Conservation (phyloP, 2,329 filamentous ascomycete genomes). For the Raffaelea ambrosiae region DNA sequence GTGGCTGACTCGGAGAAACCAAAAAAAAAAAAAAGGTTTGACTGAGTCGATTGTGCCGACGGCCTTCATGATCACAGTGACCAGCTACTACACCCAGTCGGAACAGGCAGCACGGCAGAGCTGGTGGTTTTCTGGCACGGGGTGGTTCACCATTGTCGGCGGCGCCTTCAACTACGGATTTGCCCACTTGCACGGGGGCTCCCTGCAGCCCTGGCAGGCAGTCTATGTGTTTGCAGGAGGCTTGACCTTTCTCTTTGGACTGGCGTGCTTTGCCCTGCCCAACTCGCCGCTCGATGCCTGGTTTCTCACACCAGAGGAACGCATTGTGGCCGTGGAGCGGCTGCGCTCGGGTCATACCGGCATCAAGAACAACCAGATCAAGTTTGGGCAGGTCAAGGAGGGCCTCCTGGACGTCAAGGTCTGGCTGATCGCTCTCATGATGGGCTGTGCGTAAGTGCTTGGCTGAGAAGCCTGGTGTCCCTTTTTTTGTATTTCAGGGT, state of each 20-base stretch:
- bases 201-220: constrained; percentile 57
- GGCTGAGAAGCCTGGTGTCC: too few species aligned
- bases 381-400: constrained; percentile 49
- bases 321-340: constrained; percentile 55
- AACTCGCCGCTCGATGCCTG: constrained; percentile 59
- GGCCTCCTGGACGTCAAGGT: constrained; percentile 51
- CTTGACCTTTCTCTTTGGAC: constrained; percentile 55
- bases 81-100: constrained; percentile 54
- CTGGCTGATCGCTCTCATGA: constrained; percentile 58
- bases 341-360: constrained; percentile 55
- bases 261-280: constrained; percentile 56
- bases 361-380: constrained; percentile 52
- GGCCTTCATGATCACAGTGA: constrained; percentile 56
- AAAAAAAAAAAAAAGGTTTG: too few species aligned
- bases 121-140: constrained; percentile 57
- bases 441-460: constrained; percentile 48
- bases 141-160: constrained; percentile 55
- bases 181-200: constrained; percentile 48
- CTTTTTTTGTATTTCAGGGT: background rate
- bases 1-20: too few species aligned
- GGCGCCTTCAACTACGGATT: constrained; percentile 60
- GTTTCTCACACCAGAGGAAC: constrained; percentile 57
- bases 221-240: constrained; percentile 59
- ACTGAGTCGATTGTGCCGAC: constrained; percentile 59
- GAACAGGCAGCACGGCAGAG: constrained; percentile 58